phyloP scores from a whole-genome alignment of 2,329 filamentous ascomycete genomes.

The Tetracladium maxilliforme region DNA sequence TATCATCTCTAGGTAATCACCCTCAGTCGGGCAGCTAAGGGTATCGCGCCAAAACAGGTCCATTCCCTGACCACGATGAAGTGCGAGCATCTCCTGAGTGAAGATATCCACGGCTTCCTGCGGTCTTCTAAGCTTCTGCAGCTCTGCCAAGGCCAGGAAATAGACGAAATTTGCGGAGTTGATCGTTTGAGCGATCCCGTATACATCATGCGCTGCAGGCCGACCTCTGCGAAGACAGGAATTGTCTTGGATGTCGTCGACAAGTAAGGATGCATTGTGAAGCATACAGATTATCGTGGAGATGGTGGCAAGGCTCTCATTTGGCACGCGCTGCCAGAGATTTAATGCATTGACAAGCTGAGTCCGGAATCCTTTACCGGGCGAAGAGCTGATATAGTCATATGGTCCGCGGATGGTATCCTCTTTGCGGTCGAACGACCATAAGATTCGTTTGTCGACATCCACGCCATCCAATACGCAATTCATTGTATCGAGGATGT shows the following conservation, averaged over 20 bases:
- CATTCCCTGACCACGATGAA: conserved; percentile 29
- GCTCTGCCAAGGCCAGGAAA: conserved; percentile 21
- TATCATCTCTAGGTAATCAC: conserved; percentile 31
- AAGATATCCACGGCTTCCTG: conserved; percentile 23
- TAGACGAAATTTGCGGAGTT: conserved; percentile 18
- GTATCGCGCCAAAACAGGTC: conserved; percentile 31
- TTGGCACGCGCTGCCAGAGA: conserved; percentile 24
- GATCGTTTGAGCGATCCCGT: conserved; percentile 18
- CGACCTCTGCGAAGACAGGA: conserved; percentile 17
- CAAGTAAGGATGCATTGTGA: conserved; percentile 27
- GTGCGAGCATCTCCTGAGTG: conserved; percentile 25
- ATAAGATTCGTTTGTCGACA: too few relatives aligned
- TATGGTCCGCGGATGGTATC: conserved; percentile 25
- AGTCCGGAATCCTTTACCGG: conserved; percentile 26
- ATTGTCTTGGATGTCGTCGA: conserved; percentile 23
- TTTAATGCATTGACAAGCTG: conserved; percentile 27
- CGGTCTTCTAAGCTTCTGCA: conserved; percentile 21
- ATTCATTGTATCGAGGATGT: too few relatives aligned
- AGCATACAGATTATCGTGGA: conserved; percentile 26
- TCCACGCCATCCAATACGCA: too few relatives aligned
- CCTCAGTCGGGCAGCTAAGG: conserved; percentile 25
- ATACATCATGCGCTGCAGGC: conserved; percentile 20
- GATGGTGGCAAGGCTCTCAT: conserved; percentile 21
- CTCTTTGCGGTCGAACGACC: too few relatives aligned
- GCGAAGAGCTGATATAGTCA: conserved; percentile 25